Evolutionary conservation across 768 basidiomycete species (phyloP).

Genomic region (Suillus tomentosus): DNA sequence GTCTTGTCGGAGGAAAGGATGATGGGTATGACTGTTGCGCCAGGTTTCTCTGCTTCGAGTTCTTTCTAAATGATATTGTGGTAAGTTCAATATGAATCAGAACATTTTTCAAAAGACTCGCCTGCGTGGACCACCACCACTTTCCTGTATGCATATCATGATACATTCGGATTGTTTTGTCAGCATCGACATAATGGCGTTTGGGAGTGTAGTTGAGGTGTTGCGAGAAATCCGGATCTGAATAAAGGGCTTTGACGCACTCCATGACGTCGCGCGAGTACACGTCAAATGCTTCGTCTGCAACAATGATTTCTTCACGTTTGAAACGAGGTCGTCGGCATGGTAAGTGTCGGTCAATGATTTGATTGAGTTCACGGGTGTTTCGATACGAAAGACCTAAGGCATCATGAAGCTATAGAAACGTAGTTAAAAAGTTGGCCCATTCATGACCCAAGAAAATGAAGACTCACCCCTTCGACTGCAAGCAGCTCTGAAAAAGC

Average conservation of each 20-base stretch:
- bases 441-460: not conserved
- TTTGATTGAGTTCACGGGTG: slow-evolving; percentile 33
- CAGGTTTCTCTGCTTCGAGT: slow-evolving; percentile 19
- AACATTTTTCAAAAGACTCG: slow-evolving; percentile 17
- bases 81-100: not conserved
- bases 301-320: slow-evolving; percentile 26
- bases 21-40: slow-evolving; percentile 7
- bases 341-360: slow-evolving; percentile 33
- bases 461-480: slow-evolving; percentile 40
- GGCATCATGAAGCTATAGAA: slow-evolving; percentile 21
- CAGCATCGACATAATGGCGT: slow-evolving; percentile 36
- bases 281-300: slow-evolving; percentile 33
- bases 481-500: slow-evolving; percentile 40
- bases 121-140: slow-evolving; percentile 57
- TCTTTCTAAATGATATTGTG: slow-evolving; percentile 12
- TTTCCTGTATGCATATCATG: slow-evolving; percentile 48
- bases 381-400: slow-evolving; percentile 38
- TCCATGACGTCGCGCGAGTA: slow-evolving; percentile 38
- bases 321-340: slow-evolving; percentile 29
- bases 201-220: slow-evolving; percentile 39
- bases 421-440: not conserved
- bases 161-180: slow-evolving; percentile 31
- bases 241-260: slow-evolving; percentile 38
- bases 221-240: slow-evolving; percentile 34
- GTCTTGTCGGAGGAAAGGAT: slow-evolving; percentile 29